Evolutionary conservation across 306 rosid genomes (phyloP).

Genomic region (Lotus japonicus): DNA sequence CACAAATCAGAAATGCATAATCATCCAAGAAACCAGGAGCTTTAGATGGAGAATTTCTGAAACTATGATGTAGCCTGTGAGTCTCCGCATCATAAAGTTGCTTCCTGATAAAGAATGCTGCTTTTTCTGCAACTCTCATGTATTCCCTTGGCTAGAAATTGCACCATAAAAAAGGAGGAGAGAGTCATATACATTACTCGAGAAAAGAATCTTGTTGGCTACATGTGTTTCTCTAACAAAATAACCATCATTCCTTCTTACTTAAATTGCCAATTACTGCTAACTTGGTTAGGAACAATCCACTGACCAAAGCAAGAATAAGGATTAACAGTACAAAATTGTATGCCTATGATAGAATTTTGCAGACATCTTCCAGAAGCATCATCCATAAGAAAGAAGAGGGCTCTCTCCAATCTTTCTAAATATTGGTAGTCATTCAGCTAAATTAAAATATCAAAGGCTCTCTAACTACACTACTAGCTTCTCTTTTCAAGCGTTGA

Average conservation of each 20-base stretch:
- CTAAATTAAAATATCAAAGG: slow-evolving; percentile 7
- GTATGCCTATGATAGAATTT: not conserved
- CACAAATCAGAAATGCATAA: slow-evolving; percentile 78
- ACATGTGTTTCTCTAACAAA: slow-evolving; percentile 22
- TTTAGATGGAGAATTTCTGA: slow-evolving; percentile 76
- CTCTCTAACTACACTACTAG: not conserved
- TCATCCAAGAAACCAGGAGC: slow-evolving; percentile 93
- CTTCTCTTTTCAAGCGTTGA: no score
- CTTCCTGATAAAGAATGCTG: slow-evolving; percentile 62
- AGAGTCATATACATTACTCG: slow-evolving; percentile 10
- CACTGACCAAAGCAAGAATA: slow-evolving; percentile 9
- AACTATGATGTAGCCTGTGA: slow-evolving; percentile 67
- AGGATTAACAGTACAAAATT: slow-evolving; percentile 9
- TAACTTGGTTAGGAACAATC: not conserved
- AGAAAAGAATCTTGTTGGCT: slow-evolving; percentile 9
- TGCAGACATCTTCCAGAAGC: not conserved
- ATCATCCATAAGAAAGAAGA: not conserved
- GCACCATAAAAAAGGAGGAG: slow-evolving; percentile 7
- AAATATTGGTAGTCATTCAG: slow-evolving; percentile 3
- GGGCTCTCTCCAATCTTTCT: not conserved
- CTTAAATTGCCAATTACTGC: not conserved
- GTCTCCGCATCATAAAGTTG: slow-evolving; percentile 62
- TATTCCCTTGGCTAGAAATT: slow-evolving; percentile 66
- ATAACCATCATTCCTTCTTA: not conserved
- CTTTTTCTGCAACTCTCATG: slow-evolving; percentile 67